phyloP scores from a whole-genome alignment of 129 eudicot genomes.

The Escallonia rubra region DNA sequence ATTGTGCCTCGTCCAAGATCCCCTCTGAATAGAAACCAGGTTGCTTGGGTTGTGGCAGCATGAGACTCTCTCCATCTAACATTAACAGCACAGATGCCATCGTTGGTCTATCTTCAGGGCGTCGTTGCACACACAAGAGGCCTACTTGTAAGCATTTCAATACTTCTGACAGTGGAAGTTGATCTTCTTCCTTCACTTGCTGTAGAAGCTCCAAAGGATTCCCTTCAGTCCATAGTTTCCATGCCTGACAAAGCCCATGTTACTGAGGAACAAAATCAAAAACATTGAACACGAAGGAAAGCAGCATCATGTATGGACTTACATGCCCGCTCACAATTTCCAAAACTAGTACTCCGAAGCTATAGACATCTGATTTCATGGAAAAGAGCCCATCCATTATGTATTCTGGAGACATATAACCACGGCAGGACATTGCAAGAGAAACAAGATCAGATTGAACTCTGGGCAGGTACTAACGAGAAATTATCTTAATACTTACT shows the following conservation, averaged over 20 bases:
- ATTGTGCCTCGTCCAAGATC: background rate
- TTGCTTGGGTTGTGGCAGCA: slow-evolving; percentile 55
- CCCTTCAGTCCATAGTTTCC: slow-evolving; percentile 82
- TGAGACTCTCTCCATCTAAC: slow-evolving; percentile 55
- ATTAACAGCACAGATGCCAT: slow-evolving; percentile 62
- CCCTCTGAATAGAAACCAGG: slow-evolving; percentile 54
- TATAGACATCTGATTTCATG: slow-evolving; percentile 71
- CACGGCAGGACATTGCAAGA: slow-evolving; percentile 30
- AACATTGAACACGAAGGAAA: background rate
- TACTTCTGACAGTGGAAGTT: slow-evolving; percentile 26
- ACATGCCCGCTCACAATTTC: slow-evolving; percentile 74
- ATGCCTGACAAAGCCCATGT: slow-evolving; percentile 40
- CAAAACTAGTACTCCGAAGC: slow-evolving; percentile 68
- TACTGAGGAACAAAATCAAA: background rate
- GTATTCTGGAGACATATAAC: slow-evolving; percentile 88
- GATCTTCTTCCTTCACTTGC: background rate
- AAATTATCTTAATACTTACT: slow-evolving; percentile 38
- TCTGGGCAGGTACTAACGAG: background rate
- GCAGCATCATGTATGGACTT: slow-evolving; percentile 22
- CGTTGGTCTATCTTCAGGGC: slow-evolving; percentile 75
- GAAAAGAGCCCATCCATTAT: slow-evolving; percentile 88
- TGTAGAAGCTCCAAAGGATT: slow-evolving; percentile 16
- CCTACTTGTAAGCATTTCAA: slow-evolving; percentile 84
- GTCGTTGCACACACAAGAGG: slow-evolving; percentile 79
- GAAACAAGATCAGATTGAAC: background rate